phyloP scores from a whole-genome alignment of 1,139 yeast genomes.

The Suhomyces taliae region DNA sequence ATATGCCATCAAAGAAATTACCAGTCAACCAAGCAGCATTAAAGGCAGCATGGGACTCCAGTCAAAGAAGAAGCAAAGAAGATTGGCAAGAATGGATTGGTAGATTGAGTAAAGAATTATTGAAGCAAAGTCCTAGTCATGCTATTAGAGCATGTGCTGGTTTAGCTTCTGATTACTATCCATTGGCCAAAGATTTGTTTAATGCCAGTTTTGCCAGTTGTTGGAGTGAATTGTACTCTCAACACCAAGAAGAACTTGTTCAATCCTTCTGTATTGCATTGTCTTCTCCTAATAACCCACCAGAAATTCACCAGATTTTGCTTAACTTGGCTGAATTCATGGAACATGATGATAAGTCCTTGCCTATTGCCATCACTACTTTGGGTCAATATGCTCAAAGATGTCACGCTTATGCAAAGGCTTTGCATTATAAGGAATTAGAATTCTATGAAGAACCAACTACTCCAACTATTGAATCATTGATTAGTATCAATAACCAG shows the following conservation, averaged over 20 bases:
- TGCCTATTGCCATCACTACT: slow-evolving; percentile 87
- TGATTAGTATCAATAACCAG: slow-evolving; percentile 90
- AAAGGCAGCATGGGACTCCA: slow-evolving; percentile 89
- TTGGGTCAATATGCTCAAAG: slow-evolving; percentile 91
- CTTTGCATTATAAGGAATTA: slow-evolving; percentile 90
- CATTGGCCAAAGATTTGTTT: slow-evolving; percentile 86
- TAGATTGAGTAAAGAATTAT: slow-evolving; percentile 76
- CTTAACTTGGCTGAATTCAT: slow-evolving; percentile 90
- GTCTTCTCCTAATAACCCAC: slow-evolving; percentile 89
- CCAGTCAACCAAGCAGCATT: slow-evolving; percentile 78
- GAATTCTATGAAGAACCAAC: slow-evolving; percentile 94
- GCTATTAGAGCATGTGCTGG: slow-evolving; percentile 93
- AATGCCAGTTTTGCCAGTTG: slow-evolving; percentile 95
- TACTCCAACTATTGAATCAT: slow-evolving; percentile 87
- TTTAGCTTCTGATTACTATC: slow-evolving; percentile 83
- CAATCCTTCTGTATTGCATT: slow-evolving; percentile 84
- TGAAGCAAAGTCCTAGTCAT: slow-evolving; percentile 93
- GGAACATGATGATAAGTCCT: slow-evolving; percentile 95
- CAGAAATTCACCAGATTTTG: slow-evolving; percentile 89
- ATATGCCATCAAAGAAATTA: slow-evolving; percentile 68
- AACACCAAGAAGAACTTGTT: slow-evolving; percentile 86
- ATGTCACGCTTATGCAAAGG: slow-evolving; percentile 97
- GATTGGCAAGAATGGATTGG: slow-evolving; percentile 99
- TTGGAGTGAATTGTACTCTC: slow-evolving; percentile 92
- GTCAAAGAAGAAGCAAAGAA: slow-evolving; percentile 83